A percentile compares a stretch with the other conserved stretches of the same genome.
Evolutionary conservation across 2,329 filamentous ascomycete species (phyloP).

Genomic region (Sporothrix humicola): DNA sequence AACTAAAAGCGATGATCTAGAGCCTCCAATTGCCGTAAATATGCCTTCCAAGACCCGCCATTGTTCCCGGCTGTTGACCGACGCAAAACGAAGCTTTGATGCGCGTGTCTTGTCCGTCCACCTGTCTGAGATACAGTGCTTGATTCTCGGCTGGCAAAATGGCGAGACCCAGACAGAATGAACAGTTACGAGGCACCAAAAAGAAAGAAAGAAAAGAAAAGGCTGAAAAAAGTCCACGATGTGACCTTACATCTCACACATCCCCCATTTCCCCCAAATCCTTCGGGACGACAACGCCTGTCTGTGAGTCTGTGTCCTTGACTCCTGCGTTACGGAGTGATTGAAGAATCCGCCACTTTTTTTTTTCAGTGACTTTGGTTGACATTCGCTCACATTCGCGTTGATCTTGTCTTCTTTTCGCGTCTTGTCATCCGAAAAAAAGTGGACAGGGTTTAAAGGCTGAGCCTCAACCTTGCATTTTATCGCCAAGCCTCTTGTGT

Average conservation of each 20-base stretch:
- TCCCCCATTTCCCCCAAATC: neutral
- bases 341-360: neutral
- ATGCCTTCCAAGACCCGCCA: neutral
- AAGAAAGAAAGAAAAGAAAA: neutral
- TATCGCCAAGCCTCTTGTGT: neutral
- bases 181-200: too few relatives aligned
- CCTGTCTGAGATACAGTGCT: neutral
- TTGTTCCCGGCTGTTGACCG: neutral
- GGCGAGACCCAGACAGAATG: too few relatives aligned
- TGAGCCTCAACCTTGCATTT: neutral
- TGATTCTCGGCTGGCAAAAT: neutral
- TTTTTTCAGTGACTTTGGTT: neutral
- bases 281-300: slow-evolving; percentile 14
- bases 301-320: slow-evolving; percentile 6
- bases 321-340: neutral
- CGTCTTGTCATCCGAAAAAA: neutral
- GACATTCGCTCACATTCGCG: too few relatives aligned
- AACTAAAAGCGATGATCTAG: too few relatives aligned
- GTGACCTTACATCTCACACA: slow-evolving; percentile 17
- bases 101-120: neutral
- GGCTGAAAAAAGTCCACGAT: slow-evolving; percentile 4
- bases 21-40: neutral
- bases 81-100: neutral
- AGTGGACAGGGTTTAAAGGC: too few relatives aligned
- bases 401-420: neutral